These are phyloP conservation scores for Claviceps purpurea DNA, from an alignment of 2,329 filamentous ascomycete genomes.

Conservation along the genomic window DNA sequence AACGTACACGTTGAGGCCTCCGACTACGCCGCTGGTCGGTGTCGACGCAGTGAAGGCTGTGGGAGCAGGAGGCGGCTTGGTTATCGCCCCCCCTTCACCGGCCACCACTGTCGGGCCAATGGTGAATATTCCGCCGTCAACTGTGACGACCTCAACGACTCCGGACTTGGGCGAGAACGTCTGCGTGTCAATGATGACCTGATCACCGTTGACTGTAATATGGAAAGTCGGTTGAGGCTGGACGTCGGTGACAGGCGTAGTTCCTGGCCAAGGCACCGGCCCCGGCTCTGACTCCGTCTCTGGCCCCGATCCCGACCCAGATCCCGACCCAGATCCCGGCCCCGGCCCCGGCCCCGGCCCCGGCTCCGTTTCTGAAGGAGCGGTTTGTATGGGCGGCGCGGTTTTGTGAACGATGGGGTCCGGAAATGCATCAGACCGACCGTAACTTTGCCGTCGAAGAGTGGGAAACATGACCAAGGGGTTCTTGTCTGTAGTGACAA, in stretches of 20 bases:
- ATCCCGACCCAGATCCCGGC: too few species aligned
- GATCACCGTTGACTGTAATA: conserved; percentile 29
- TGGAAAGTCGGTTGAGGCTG: conserved; percentile 17
- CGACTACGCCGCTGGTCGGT: conserved; percentile 25
- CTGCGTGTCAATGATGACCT: conserved; percentile 33
- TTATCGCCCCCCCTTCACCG: conserved; percentile 30
- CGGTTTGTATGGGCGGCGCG: background rate
- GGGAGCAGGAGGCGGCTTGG: conserved; percentile 23
- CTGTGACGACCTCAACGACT: conserved; percentile 28
- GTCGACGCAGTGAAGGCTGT: conserved; percentile 18
- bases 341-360: too few species aligned
- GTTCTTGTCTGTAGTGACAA: conserved; percentile 42
- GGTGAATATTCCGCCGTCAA: conserved; percentile 30
- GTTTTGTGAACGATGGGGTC: conserved; percentile 10
- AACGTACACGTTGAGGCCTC: conserved; percentile 26
- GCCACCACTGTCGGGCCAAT: conserved; percentile 33
- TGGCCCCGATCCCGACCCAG: too few species aligned
- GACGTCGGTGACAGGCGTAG: background rate
- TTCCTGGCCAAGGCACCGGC: background rate
- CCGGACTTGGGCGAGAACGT: conserved; percentile 28
- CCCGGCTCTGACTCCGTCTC: too few species aligned
- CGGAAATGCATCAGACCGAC: conserved; percentile 3
- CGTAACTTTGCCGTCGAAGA: conserved; percentile 22
- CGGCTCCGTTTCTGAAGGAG: background rate
- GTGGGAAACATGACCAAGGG: conserved; percentile 33